Percentiles rank a stretch among this genome's conserved stretches.
phyloP scores from a whole-genome alignment of 2,329 filamentous ascomycete genomes.

The Apiospora saccharicola region DNA sequence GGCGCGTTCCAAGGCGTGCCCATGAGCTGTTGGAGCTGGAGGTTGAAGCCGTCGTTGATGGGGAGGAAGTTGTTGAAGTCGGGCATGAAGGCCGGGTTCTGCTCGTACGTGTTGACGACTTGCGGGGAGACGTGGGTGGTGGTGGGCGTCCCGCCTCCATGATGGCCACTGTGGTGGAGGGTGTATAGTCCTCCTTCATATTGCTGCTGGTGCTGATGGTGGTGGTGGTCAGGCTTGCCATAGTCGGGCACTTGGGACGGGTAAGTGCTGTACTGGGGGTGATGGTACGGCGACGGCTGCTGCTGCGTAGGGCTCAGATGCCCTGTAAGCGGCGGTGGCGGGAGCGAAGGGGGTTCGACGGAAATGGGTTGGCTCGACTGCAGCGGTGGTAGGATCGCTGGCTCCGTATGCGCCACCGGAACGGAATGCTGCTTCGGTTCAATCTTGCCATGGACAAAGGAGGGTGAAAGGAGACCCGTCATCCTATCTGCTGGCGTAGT shows the following conservation, averaged over 20 bases:
- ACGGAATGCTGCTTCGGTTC: background rate
- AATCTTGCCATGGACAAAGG: background rate
- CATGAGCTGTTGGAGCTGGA: conserved; percentile 28
- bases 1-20: conserved; percentile 25
- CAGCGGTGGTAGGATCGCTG: conserved; percentile 16
- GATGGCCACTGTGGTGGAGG: conserved; percentile 24
- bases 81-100: conserved; percentile 18
- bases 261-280: background rate
- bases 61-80: conserved; percentile 24
- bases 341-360: conserved; percentile 24
- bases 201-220: background rate
- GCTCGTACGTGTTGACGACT: background rate
- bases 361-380: conserved; percentile 19
- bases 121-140: conserved; percentile 16
- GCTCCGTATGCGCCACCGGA: background rate
- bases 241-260: conserved; percentile 13
- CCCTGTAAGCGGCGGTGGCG: conserved; percentile 25
- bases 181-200: conserved; percentile 24
- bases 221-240: background rate
- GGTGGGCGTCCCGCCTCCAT: conserved; percentile 14
- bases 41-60: conserved; percentile 27
- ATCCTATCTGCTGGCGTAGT: conserved; percentile 26
- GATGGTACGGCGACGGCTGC: conserved; percentile 2
- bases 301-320: conserved; percentile 17
- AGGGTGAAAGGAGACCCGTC: conserved; percentile 23